These are phyloP conservation scores for Helotiales sp. DNA, from an alignment of 2,329 filamentous ascomycete species.

Conservation along the genomic window DNA sequence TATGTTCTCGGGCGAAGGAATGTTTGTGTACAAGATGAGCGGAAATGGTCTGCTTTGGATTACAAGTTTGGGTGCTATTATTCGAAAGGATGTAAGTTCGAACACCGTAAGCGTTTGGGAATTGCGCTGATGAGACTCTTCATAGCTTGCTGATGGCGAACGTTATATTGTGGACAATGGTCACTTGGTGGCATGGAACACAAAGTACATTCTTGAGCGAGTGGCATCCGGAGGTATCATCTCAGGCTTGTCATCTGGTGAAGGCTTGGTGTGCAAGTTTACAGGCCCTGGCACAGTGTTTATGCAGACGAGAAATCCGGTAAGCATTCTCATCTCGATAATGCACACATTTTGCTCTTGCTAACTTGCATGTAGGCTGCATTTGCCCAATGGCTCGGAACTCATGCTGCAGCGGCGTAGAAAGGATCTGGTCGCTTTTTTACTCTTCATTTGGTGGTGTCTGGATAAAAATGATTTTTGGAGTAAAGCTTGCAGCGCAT, in stretches of 20 bases:
- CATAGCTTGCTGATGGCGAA: constrained; percentile 68
- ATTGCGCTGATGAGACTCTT: constrained; percentile 22
- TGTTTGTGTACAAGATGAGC: constrained; percentile 87
- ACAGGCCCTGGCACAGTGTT: constrained; percentile 90
- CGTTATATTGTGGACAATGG: constrained; percentile 93
- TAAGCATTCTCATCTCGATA: constrained; percentile 47
- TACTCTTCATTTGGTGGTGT: not conserved
- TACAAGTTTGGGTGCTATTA: constrained; percentile 92
- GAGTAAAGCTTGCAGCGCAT: constrained; percentile 14
- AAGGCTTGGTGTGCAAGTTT: constrained; percentile 95
- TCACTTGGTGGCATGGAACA: constrained; percentile 95
- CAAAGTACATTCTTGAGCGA: constrained; percentile 88
- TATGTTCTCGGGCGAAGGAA: constrained; percentile 90
- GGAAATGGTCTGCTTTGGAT: constrained; percentile 87
- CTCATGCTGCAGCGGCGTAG: constrained; percentile 37
- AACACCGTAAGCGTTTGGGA: not conserved
- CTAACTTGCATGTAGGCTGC: constrained; percentile 29
- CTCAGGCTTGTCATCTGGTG: constrained; percentile 79
- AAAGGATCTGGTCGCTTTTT: not conserved
- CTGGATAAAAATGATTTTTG: constrained; percentile 5
- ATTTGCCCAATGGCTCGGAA: constrained; percentile 40
- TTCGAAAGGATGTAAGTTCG: constrained; percentile 82
- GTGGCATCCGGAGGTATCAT: constrained; percentile 90
- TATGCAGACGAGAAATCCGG: constrained; percentile 87
- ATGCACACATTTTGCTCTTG: not conserved